phyloP scores from a whole-genome alignment of 768 basidiomycete genomes.

The Lyophyllum atratum region DNA sequence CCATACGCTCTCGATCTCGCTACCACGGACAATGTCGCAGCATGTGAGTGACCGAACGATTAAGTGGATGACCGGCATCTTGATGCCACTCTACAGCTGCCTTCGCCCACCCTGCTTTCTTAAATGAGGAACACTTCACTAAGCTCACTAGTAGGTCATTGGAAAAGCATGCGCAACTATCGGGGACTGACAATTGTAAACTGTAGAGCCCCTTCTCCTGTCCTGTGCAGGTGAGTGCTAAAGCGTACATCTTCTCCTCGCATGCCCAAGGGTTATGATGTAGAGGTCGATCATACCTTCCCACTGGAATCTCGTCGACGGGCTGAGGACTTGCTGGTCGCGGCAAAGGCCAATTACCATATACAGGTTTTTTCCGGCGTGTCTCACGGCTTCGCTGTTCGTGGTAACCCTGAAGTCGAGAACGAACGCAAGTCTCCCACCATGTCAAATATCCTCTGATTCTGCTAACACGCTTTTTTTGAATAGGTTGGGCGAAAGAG shows the following conservation, averaged over 20 bases:
- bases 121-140: slow-evolving; percentile 49
- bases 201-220: slow-evolving; percentile 52
- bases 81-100: slow-evolving; percentile 38
- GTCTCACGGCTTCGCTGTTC: slow-evolving; percentile 49
- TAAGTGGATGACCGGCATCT: neutral
- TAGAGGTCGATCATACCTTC: slow-evolving; percentile 61
- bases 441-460: neutral
- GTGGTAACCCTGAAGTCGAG: slow-evolving; percentile 44
- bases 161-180: neutral
- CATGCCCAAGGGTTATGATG: neutral
- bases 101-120: slow-evolving; percentile 55
- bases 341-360: slow-evolving; percentile 52
- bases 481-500: slow-evolving; percentile 60
- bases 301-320: slow-evolving; percentile 50
- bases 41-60: slow-evolving; percentile 34
- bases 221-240: slow-evolving; percentile 50
- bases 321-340: slow-evolving; percentile 57
- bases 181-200: neutral
- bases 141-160: slow-evolving; percentile 46
- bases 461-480: neutral
- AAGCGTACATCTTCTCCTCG: neutral
- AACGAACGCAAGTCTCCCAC: slow-evolving; percentile 33
- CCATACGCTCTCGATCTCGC: slow-evolving; percentile 51
- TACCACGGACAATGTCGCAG: slow-evolving; percentile 45
- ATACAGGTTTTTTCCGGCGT: slow-evolving; percentile 59